Percentiles rank a stretch among this genome's conserved stretches.
These are phyloP conservation scores for Fraxinus dipetala DNA, from an alignment of 305 asterid genomes.

Conservation along the genomic window DNA sequence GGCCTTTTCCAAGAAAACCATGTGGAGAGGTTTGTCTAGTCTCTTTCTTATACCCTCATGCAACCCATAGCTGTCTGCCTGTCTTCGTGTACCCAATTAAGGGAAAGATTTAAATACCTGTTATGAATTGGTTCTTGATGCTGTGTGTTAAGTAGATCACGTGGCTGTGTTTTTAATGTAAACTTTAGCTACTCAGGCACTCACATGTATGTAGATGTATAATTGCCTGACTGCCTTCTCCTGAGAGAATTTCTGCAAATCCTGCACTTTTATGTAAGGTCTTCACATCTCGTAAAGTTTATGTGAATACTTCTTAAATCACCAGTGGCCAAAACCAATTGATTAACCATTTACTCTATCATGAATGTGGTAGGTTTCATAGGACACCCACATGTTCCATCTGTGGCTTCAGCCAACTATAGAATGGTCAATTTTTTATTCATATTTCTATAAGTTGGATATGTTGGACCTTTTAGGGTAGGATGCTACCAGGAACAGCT, in stretches of 20 bases:
- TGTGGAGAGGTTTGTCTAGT: slow-evolving; percentile 72
- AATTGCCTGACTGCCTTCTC: background rate
- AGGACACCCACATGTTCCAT: background rate
- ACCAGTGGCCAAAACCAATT: slow-evolving; percentile 2
- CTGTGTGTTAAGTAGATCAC: background rate
- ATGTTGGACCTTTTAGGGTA: background rate
- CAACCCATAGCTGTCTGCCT: background rate
- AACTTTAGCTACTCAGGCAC: background rate
- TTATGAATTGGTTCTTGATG: slow-evolving; percentile 8
- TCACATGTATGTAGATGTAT: background rate
- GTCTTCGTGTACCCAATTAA: slow-evolving; percentile 9
- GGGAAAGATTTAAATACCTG: background rate
- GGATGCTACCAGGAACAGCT: slow-evolving; percentile 11
- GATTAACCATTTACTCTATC: background rate
- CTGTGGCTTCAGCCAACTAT: background rate
- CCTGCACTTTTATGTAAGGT: background rate
- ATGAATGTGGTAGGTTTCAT: background rate
- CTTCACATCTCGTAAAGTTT: background rate
- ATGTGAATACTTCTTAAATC: background rate
- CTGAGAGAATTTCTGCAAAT: background rate
- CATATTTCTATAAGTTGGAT: background rate
- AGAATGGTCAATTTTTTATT: background rate
- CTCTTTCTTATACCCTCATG: slow-evolving; percentile 7
- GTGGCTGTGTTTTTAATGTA: background rate
- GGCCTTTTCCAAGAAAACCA: slow-evolving; percentile 82